Percentiles rank a stretch among this genome's conserved stretches.
Evolutionary conservation across 2,329 filamentous ascomycete genomes (phyloP).

Genomic region (Aspergillus sergii): DNA sequence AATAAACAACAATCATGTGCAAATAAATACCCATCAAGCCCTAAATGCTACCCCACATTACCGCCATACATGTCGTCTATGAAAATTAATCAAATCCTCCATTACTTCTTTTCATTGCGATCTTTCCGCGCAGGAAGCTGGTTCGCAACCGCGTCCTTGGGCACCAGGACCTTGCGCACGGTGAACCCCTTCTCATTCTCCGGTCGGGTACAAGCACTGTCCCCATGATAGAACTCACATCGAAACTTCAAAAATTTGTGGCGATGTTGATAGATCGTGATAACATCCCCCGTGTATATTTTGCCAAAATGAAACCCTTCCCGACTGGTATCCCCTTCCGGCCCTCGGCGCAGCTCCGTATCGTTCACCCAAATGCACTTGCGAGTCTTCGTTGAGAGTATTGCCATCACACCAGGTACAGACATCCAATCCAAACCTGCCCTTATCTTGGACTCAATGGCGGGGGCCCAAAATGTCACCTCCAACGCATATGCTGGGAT

Average conservation of each 20-base stretch:
- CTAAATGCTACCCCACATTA: background rate
- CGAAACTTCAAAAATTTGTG: constrained; percentile 44
- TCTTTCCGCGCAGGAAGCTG: constrained; percentile 27
- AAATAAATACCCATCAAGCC: background rate
- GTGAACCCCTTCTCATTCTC: constrained; percentile 44
- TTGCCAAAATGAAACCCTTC: constrained; percentile 62
- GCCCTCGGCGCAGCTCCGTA: constrained; percentile 60
- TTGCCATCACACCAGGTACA: constrained; percentile 62
- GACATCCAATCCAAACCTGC: constrained; percentile 59
- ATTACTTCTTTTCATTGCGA: constrained; percentile 16
- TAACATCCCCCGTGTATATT: constrained; percentile 74
- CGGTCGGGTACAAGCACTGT: constrained; percentile 46
- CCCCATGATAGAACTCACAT: constrained; percentile 51
- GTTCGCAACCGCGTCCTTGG: constrained; percentile 31
- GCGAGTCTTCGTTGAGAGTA: constrained; percentile 79
- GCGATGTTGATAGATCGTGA: constrained; percentile 67
- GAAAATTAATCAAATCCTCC: background rate
- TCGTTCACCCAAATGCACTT: constrained; percentile 77
- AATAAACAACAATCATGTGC: background rate
- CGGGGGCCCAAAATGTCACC: constrained; percentile 72
- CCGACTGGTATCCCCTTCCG: constrained; percentile 55
- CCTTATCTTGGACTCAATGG: constrained; percentile 63
- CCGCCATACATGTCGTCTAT: background rate
- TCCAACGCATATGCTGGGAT: constrained; percentile 83
- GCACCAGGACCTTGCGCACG: constrained; percentile 40